These are phyloP conservation scores for Aspergillus sp. DNA, from an alignment of 2,329 filamentous ascomycete genomes.

Conservation along the genomic window DNA sequence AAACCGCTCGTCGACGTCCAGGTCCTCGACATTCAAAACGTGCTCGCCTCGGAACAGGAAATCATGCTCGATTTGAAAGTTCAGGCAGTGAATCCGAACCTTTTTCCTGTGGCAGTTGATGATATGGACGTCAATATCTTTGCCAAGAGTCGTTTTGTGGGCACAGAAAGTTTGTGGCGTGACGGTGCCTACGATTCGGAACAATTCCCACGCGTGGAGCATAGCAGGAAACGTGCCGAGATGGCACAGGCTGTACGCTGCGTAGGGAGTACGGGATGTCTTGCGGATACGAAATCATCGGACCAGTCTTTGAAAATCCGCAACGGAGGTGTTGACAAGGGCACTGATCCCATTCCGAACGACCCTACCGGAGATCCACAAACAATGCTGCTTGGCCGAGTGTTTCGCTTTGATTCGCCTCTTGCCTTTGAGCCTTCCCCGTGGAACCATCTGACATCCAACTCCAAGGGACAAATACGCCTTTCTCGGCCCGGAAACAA, in stretches of 20 bases:
- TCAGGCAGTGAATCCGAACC: conserved; percentile 84
- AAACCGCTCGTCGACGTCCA: conserved; percentile 77
- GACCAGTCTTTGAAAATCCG: conserved; percentile 6
- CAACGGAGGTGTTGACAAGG: conserved; percentile 45
- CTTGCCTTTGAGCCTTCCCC: conserved; percentile 87
- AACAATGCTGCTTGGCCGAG: conserved; percentile 87
- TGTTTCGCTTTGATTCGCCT: conserved; percentile 80
- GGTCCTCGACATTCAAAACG: conserved; percentile 77
- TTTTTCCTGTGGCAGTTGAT: conserved; percentile 79
- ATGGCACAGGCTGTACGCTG: conserved; percentile 24
- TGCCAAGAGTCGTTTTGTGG: conserved; percentile 85
- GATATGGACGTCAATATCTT: conserved; percentile 90
- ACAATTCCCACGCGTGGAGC: conserved; percentile 25
- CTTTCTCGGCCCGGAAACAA: conserved; percentile 80
- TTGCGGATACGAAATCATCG: conserved; percentile 10
- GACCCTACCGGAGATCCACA: conserved; percentile 57
- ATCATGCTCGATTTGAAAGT: conserved; percentile 91
- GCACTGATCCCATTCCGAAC: conserved; percentile 59
- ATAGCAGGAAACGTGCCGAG: conserved; percentile 29
- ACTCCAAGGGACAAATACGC: conserved; percentile 77
- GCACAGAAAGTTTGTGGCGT: conserved; percentile 47
- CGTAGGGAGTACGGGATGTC: conserved; percentile 14
- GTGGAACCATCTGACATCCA: conserved; percentile 67
- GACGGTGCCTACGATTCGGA: conserved; percentile 23
- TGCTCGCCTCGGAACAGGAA: conserved; percentile 89